Evolutionary conservation across 306 rosid species (phyloP), one percentile per base, ranked within the genome.

Genomic region (Vigna reflexopilosa): DNA sequence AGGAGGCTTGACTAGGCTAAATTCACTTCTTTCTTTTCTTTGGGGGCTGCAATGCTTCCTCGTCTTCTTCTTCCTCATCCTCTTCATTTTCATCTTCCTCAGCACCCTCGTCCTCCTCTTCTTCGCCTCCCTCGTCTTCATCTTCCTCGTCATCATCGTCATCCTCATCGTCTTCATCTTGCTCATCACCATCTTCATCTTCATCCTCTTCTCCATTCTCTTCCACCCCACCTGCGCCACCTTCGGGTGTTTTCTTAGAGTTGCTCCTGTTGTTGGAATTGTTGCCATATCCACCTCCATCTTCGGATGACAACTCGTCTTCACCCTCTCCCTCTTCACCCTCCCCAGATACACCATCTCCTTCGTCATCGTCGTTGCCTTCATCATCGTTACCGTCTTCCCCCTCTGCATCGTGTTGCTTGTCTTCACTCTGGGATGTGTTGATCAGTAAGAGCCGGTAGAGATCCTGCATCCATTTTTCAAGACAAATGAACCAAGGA

Each of bases 21-120:
- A 47, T 77, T 83, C 63, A 93, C 93, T 93, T 93, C 97, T 93
- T 93, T 88, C 97, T 93, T 77, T 93, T 93, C 91, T 93, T 93
- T 17, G 97, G 97, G 52, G 97, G 97, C 91, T 93, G 97, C 85
- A 93, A 89, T 2, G 96, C 91, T 86, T 90, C 97, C 85, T 93
- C 97, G 0, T 93, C 97, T 13, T 90, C 67, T 5, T 62, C 96
- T 0, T 93, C 97, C 1, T 91, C 96, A 0, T 87, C 97, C 0
- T 91, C 93, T 0, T 89, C 83, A 2, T 89, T 81, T 13, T 83
- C 91, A 0, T 87, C 92, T 0, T 81, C 95, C 0, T 44, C 91
- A 3, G 51, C 95, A 2, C 30, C 91, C 3, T 86, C 96, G 0
- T 89, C 97, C 0, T 87, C 96, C 0, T 85, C 96, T 2, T 78